Evolutionary conservation across 495 filamentous ascomycete species (phyloP).

Genomic region (Staphylotrichum longicolle): DNA sequence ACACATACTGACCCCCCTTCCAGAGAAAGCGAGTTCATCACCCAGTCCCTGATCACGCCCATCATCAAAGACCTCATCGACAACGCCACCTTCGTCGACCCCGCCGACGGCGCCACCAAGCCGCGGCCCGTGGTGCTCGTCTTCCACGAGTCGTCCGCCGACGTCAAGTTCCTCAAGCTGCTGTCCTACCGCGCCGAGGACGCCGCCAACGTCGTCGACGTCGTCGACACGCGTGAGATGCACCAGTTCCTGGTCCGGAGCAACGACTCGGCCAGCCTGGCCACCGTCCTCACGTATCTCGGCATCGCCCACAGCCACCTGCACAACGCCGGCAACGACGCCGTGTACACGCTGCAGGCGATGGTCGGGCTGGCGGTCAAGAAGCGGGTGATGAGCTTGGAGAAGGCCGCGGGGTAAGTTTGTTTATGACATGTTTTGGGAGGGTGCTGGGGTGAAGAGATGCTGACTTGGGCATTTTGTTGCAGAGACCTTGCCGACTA

Average conservation of each 20-base stretch:
- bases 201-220: constrained; percentile 56
- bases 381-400: constrained; percentile 24
- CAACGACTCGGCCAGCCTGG: constrained; percentile 53
- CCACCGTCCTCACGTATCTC: constrained; percentile 59
- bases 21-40: constrained; percentile 39
- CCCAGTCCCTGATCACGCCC: constrained; percentile 10
- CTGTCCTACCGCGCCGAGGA: constrained; percentile 59
- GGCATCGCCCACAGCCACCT: constrained; percentile 61
- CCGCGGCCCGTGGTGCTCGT: constrained; percentile 70
- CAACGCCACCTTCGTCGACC: neutral
- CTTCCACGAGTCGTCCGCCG: constrained; percentile 66
- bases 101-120: constrained; percentile 10
- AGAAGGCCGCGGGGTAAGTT: constrained; percentile 18
- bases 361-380: constrained; percentile 66
- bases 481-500: constrained; percentile 19
- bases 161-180: constrained; percentile 62
- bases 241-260: constrained; percentile 57
- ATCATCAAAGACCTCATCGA: constrained; percentile 35
- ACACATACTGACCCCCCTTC: constrained; percentile 21
- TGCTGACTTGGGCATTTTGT: constrained; percentile 8
- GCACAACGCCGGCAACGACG: constrained; percentile 96
- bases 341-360: constrained; percentile 74
- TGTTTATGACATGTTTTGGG: neutral
- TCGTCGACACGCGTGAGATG: constrained; percentile 67
- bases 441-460: neutral